Base-by-base conservation (phyloP, 1,284 basidiomycete species). In the Erythrobasidium hasegawianum region DNA sequence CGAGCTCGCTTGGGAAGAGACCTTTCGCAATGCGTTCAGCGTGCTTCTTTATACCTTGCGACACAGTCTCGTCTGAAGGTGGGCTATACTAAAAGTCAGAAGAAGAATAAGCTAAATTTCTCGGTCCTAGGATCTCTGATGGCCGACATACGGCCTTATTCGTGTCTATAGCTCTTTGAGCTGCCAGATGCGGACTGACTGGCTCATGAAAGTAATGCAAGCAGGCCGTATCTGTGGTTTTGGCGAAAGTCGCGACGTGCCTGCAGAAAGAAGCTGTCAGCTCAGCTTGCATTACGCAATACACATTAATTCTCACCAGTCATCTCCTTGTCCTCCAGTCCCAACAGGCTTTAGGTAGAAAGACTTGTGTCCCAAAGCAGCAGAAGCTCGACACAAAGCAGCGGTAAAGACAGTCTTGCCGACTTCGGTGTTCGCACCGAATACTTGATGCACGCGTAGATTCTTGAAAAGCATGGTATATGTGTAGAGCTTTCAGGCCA, bases 321-420 rank as follows among this genome's bases (percentile, higher is more conserved):
- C 87, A 76, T 96, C 92, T 18, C 90, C 88, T 69, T 89, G 86
- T 26, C 64, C 68, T 1, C 93, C 92, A 0, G 93, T 94, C 75
- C 90, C 93, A 69, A 95, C 85, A 0, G 92, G 93, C 75, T 96
- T 97, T 68, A 96, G 80, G 75, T 96, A 96, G 72, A 85, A 87
- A 0, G 89, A 87, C 40, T 75, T 72, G 69, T 80, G 76, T 8
- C 70, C 73, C 49, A 61, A 61, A 10, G 52, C 71, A 50, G 55
- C 68, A 22, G 89, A 89, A 24, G 43, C 43, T 38, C 88, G 82
- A 50, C 86, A 83, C 33, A 97, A 84, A 1, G 89, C 90, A 2
- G 91, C 85, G 0, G 89, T 88, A 61, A 96, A 80, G 68, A 96
- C 81, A 0, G 92, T 95, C 80, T 97, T 96, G 27, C 93, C 93